Percentiles rank a stretch among this genome's conserved stretches.
Conservation (phyloP, 2,329 filamentous ascomycete species). For the Nothophaeocryptopus gaeumannii region DNA sequence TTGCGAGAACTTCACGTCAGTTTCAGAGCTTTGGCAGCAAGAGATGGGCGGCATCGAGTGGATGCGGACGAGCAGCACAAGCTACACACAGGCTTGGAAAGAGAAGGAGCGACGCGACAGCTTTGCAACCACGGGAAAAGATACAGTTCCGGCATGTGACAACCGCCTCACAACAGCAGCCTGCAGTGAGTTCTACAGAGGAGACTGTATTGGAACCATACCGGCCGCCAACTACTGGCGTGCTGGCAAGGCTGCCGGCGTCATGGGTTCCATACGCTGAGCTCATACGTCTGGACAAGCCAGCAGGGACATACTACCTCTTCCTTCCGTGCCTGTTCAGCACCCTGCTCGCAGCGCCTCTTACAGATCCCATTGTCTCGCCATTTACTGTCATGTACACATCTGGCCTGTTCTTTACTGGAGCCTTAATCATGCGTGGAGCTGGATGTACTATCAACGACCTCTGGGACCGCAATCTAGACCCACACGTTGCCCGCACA, state of each 20-base stretch:
- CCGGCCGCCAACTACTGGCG: slow-evolving; percentile 65
- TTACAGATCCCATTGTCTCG: slow-evolving; percentile 59
- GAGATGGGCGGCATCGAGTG: slow-evolving; percentile 25
- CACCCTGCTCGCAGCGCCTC: slow-evolving; percentile 72
- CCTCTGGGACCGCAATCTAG: slow-evolving; percentile 83
- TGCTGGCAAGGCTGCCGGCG: slow-evolving; percentile 66
- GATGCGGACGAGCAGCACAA: too few relatives aligned
- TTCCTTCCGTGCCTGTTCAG: slow-evolving; percentile 85
- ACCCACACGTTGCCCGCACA: slow-evolving; percentile 74
- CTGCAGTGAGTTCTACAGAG: background rate
- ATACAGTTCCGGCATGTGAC: slow-evolving; percentile 1
- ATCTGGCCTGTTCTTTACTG: slow-evolving; percentile 66
- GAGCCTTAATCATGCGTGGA: slow-evolving; percentile 80
- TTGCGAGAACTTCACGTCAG: slow-evolving; percentile 21
- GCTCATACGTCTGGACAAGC: slow-evolving; percentile 76
- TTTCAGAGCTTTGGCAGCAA: slow-evolving; percentile 8
- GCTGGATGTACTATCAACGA: slow-evolving; percentile 89
- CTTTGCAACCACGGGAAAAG: background rate
- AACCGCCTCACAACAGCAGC: background rate
- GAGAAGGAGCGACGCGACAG: background rate
- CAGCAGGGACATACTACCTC: slow-evolving; percentile 77
- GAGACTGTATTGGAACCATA: slow-evolving; percentile 44
- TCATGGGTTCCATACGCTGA: slow-evolving; percentile 79
- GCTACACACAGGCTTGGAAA: too few relatives aligned
- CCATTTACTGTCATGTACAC: slow-evolving; percentile 63